phyloP scores from a whole-genome alignment of 1,284 basidiomycete genomes.

The Rhizopogon parksii region DNA sequence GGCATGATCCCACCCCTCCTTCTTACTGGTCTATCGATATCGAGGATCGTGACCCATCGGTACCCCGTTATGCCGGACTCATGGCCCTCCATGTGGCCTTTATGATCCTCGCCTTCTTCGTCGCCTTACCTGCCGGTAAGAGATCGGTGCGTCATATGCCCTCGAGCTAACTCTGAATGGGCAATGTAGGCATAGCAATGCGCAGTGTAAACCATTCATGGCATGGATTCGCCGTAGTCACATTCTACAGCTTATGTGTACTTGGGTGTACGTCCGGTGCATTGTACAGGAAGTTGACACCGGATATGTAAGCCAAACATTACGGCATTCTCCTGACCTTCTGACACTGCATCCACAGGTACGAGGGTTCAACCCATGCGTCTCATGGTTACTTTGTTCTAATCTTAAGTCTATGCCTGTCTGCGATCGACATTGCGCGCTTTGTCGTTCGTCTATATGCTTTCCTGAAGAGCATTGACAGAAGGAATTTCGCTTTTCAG shows the following conservation, averaged over 20 bases:
- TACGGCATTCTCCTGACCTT: slow-evolving; percentile 14
- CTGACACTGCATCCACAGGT: slow-evolving; percentile 38
- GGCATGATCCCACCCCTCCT: slow-evolving; percentile 61
- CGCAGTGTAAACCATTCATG: slow-evolving; percentile 64
- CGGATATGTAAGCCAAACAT: slow-evolving; percentile 56
- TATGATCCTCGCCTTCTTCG: slow-evolving; percentile 72
- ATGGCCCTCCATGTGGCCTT: slow-evolving; percentile 61
- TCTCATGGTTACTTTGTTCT: slow-evolving; percentile 59
- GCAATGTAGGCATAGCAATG: slow-evolving; percentile 58
- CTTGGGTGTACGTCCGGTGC: slow-evolving; percentile 59
- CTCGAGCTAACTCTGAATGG: background rate
- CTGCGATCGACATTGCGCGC: slow-evolving; percentile 49
- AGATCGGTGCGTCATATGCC: slow-evolving; percentile 7
- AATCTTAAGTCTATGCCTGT: slow-evolving; percentile 47
- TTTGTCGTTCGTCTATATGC: slow-evolving; percentile 41
- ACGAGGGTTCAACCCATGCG: slow-evolving; percentile 59
- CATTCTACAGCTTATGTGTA: slow-evolving; percentile 50
- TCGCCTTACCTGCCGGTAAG: slow-evolving; percentile 67
- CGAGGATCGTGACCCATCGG: slow-evolving; percentile 41
- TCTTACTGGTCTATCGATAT: slow-evolving; percentile 77
- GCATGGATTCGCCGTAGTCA: slow-evolving; percentile 46
- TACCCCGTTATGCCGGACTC: slow-evolving; percentile 50
- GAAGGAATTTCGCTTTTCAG: slow-evolving; percentile 39
- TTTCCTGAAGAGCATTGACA: slow-evolving; percentile 34
- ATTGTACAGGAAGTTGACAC: slow-evolving; percentile 68